Evolutionary conservation across 1,139 yeast genomes (phyloP), one percentile per base, ranked within the genome.

Genomic region (Blastobotrys persicus): DNA sequence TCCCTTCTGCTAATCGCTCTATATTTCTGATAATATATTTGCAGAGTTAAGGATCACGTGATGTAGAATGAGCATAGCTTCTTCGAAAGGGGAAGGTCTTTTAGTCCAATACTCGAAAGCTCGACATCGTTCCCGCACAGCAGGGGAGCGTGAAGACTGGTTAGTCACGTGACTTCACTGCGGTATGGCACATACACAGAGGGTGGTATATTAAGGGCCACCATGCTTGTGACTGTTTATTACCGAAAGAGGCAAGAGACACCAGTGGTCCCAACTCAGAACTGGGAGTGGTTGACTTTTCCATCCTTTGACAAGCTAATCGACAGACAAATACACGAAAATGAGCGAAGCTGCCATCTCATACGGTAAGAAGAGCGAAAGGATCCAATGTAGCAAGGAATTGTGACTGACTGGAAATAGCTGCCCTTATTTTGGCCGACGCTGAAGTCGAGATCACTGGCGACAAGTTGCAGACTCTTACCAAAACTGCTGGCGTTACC

Each of bases 341-440:
- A 77, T 77, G 81, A 78, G 83, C 52, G 69, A 66, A 61, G 76
- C 87, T 63, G 81, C 86, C 67, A 80, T 82, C 68, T 81, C 88
- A 62, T 83, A 83, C 79, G 68, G 66, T 62, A 51, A 32, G 52
- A 33, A 6, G 14, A 43, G 16, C 20, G 13, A 14, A 31, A 13
- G 35, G 20, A 17, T 13, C 13, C 20, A 4, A 34, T 5, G 39
- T 14, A 12, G 12, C 28, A 34, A 20, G 63, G 81, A 81, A 79
- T 14, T 13, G 31, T 13, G 19, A 34, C 39, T 19, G 31, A 31
- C n/a, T 39, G 35, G 31, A 34, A 5, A n/a, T 41, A 49, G 96
- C 97, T 74, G 92, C 97, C 73, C 85, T 89, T 77, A 88, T 89
- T 80, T 82, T 89, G 77, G 95, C 96, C 65, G 97, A 89, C 75